Base-by-base conservation (phyloP, 768 basidiomycete species). In the Collybia mongolica region DNA sequence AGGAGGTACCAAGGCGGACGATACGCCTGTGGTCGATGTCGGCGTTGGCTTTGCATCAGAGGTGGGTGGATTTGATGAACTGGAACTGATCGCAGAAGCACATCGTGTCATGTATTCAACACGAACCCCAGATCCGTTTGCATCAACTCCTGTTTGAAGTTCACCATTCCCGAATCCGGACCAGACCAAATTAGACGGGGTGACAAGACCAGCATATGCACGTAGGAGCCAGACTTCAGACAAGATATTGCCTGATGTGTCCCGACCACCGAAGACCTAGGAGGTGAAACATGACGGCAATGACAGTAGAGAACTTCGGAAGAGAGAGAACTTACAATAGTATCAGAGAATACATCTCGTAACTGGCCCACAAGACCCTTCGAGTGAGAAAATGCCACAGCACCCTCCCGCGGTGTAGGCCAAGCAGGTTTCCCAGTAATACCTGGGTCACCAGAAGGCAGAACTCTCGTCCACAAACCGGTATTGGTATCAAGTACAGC, bases 141-240 rank as follows among this genome's bases (percentile, higher is more conserved):
- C 88, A 55, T 78, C 68, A 41, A 82, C 48, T 22, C 90, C 90
- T 1, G 79, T 76, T 63, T 79, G 72, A 36, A 92, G 74, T 24
- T 65, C 55, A 0, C 90, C 90, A 51, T 78, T 65, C 5, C 86
- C 83, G 57, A 76, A 90, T 12, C 85, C 84, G 26, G 75, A 62
- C 88, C 86, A 90, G 6, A 66, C 67, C 49, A 75, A 65, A 44
- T 74, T 72, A 1, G 82, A 76, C n/a, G 76, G 55, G n/a, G 77
- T 77, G 48, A 88, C 60, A 26, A 75, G 65, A n/a, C 74, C 84
- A 53, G 76, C 74, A 65, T 91, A 92, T 3, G 87, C 79, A 46
- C 90, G 74, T 53, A 93, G 72, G 6, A 93, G 63, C 90, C 90
- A 93, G 9, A 93, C 60, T 49, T 93, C 90, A 36, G 82, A 77